These are phyloP conservation scores for Cryptococcus depauperatus DNA, from an alignment of 1,284 basidiomycete species.

Conservation along the genomic window DNA sequence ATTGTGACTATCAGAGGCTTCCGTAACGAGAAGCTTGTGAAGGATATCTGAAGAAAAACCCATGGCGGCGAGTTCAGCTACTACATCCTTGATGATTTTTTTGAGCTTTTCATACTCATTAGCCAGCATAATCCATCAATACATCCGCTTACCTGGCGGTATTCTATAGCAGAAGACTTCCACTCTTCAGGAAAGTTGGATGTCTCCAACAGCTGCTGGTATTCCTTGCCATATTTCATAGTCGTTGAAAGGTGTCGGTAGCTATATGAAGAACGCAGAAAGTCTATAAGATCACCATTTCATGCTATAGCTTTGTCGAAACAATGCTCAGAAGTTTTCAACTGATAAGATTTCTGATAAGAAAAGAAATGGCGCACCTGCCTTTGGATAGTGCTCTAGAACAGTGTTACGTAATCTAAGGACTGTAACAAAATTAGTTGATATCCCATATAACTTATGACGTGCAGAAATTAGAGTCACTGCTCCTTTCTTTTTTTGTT, in stretches of 20 bases:
- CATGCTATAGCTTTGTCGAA: too few relatives aligned
- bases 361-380: too few relatives aligned
- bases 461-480: too few relatives aligned
- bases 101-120: conserved; percentile 58
- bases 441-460: too few relatives aligned
- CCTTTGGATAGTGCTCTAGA: too few relatives aligned
- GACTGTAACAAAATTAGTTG: too few relatives aligned
- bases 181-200: conserved; percentile 45
- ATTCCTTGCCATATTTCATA: conserved; percentile 47
- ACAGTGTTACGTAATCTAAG: too few relatives aligned
- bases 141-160: conserved; percentile 57
- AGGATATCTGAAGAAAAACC: conserved; percentile 61
- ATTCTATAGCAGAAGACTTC: conserved; percentile 65
- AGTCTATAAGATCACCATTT: too few relatives aligned
- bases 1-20: conserved; percentile 7
- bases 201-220: conserved; percentile 43
- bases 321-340: too few relatives aligned
- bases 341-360: too few relatives aligned
- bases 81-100: conserved; percentile 82
- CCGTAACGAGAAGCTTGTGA: conserved; percentile 48
- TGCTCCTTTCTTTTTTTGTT: too few relatives aligned
- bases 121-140: conserved; percentile 1
- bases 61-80: conserved; percentile 66
- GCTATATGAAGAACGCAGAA: too few relatives aligned
- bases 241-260: not conserved